Evolutionary conservation across 495 filamentous ascomycete species (phyloP).

Genomic region (Lepidopterella palustris): DNA sequence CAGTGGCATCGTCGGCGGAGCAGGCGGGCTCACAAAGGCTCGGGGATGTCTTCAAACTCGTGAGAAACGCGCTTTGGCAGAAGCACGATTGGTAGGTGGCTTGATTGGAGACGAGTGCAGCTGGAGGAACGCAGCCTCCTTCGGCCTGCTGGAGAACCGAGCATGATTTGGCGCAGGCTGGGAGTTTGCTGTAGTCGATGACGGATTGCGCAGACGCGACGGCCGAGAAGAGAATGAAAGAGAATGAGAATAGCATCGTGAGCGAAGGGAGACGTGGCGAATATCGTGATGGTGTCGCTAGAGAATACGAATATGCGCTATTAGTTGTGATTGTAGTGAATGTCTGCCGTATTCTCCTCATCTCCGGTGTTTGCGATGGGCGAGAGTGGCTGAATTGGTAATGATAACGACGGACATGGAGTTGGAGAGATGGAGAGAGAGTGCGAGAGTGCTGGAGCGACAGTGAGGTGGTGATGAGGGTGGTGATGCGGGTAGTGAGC

Average conservation of each 20-base stretch:
- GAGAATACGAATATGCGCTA: not conserved
- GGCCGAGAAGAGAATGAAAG: slow-evolving; percentile 16
- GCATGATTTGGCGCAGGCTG: slow-evolving; percentile 47
- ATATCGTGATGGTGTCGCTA: not conserved
- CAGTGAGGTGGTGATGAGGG: not conserved
- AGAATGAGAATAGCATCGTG: slow-evolving; percentile 6
- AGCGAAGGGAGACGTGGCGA: not conserved
- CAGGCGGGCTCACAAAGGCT: slow-evolving; percentile 34
- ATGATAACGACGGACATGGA: not conserved
- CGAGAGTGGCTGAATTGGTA: not conserved
- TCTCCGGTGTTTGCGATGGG: not conserved
- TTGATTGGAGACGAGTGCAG: slow-evolving; percentile 31
- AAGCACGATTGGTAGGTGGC: slow-evolving; percentile 49
- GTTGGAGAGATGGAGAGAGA: not conserved
- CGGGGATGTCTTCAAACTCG: slow-evolving; percentile 40
- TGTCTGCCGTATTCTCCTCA: not conserved
- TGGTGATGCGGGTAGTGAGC: not conserved
- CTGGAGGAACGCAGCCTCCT: slow-evolving; percentile 40
- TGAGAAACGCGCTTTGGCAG: slow-evolving; percentile 46
- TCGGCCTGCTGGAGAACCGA: slow-evolving; percentile 42
- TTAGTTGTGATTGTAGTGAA: not conserved
- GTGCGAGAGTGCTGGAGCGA: not conserved
- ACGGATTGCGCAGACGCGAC: slow-evolving; percentile 23
- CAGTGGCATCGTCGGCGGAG: slow-evolving; percentile 26
- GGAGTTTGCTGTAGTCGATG: slow-evolving; percentile 39